phyloP scores from a whole-genome alignment of 139 green algal species.

The Zygnema circumcarinatum region DNA sequence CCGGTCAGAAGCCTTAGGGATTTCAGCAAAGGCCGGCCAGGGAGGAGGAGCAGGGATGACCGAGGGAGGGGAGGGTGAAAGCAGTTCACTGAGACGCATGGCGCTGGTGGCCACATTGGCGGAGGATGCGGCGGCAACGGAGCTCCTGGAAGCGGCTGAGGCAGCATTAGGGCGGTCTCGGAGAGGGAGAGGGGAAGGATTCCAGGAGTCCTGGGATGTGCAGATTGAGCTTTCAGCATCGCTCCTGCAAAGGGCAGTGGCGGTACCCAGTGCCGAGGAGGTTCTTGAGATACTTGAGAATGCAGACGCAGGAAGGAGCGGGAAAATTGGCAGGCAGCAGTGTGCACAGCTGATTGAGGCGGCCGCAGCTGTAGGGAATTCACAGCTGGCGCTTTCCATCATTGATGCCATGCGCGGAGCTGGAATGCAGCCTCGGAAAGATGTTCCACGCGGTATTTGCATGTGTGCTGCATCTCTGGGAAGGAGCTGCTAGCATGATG shows the following conservation, averaged over 20 bases:
- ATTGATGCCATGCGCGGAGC: slow-evolving; percentile 71
- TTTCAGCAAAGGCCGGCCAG: no score
- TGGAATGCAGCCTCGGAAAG: neutral
- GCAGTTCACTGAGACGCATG: no score
- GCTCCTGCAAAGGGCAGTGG: neutral
- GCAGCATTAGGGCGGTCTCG: neutral
- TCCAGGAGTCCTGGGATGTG: neutral
- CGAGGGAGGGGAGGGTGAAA: no score
- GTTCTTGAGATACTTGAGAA: slow-evolving; percentile 29
- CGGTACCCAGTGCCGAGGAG: slow-evolving; percentile 1
- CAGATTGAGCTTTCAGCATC: neutral
- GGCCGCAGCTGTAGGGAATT: slow-evolving; percentile 72
- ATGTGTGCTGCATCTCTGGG: no score
- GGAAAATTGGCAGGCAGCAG: neutral
- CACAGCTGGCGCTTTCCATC: slow-evolving; percentile 72
- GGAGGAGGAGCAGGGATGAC: no score
- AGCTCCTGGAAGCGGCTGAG: slow-evolving; percentile 23
- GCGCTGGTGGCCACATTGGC: neutral
- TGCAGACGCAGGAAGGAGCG: neutral
- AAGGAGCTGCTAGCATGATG: no score
- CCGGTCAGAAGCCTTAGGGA: no score
- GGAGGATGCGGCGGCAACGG: neutral
- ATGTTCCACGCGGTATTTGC: no score
- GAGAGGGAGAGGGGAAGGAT: neutral
- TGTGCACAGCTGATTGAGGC: slow-evolving; percentile 60